Base-by-base conservation (phyloP, 1,139 yeast genomes). In the Suhomyces bokatorum region DNA sequence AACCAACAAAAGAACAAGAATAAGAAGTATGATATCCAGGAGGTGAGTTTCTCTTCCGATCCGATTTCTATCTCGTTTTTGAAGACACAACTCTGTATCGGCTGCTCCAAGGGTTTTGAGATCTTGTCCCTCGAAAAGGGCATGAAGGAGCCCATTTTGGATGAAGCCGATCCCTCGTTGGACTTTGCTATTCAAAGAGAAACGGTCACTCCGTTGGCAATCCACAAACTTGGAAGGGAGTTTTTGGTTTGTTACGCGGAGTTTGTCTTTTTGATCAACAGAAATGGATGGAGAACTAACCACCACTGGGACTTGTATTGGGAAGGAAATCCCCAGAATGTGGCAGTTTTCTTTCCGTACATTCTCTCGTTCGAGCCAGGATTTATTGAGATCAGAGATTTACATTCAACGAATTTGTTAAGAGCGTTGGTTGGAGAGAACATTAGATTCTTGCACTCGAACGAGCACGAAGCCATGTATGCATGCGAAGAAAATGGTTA, bases 71-170 rank as follows among this genome's bases (percentile, higher is more conserved):
- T 93, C 26, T 90, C 97, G 31, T 93, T 93, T 59, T 73, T 93
- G 65, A 88, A 91, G 62, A 83, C 93, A 7, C 87, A 86, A 58
- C 70, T 93, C 49, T 91, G 98, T 70, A 87, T 93, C 52, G 99
- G 99, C 16, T 93, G 99, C 60, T 85, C 96, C 37, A 89, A 87
- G 62, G 99, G 99, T 1, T 93, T 93, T 70, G 98, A 93, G 66
- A 90, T 93, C 58, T 90, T 93, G 36, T 81, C 89, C 14, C 77
- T 91, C 53, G 96, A 89, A 58, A 84, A 86, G 14, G 80, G 85
- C 38, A 82, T 80, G 53, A 84, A 84, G 59, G 93, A 86, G 60
- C 80, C 87, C 9, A 77, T 91, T 43, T 73, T 91, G 55, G 97
- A 91, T 66, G 97, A 96, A 33, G 98, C 98, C 1, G 99, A 93